These are phyloP conservation scores for Fonsecaea nubica DNA, from an alignment of 2,329 filamentous ascomycete species.

Conservation along the genomic window DNA sequence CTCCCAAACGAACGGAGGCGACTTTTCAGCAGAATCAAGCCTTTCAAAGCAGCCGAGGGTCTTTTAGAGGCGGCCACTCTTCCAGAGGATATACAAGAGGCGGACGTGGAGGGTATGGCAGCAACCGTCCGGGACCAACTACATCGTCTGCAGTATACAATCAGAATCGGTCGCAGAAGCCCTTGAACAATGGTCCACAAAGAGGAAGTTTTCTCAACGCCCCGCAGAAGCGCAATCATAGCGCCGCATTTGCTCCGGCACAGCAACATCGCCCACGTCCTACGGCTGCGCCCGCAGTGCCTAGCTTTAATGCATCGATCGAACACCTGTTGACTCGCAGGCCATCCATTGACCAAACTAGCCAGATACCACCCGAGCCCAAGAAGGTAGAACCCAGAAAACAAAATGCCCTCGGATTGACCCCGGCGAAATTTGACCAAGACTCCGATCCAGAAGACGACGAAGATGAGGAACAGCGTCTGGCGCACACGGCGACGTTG, in stretches of 20 bases:
- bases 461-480: slow-evolving; percentile 49
- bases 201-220: slow-evolving; percentile 18
- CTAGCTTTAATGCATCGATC: slow-evolving; percentile 39
- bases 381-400: slow-evolving; percentile 42
- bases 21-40: slow-evolving; percentile 14
- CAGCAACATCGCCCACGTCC: slow-evolving; percentile 30
- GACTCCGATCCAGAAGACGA: slow-evolving; percentile 55
- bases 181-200: slow-evolving; percentile 14
- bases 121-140: background rate
- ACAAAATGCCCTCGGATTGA: slow-evolving; percentile 56
- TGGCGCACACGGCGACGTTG: slow-evolving; percentile 41
- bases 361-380: slow-evolving; percentile 45
- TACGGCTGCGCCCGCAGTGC: slow-evolving; percentile 37
- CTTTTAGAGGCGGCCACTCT: slow-evolving; percentile 24
- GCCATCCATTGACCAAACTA: slow-evolving; percentile 19
- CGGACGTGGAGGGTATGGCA: slow-evolving; percentile 24
- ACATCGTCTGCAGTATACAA: background rate
- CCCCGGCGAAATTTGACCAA: slow-evolving; percentile 53
- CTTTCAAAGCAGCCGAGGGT: slow-evolving; percentile 28
- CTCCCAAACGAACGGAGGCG: slow-evolving; percentile 40
- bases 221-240: slow-evolving; percentile 38
- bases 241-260: slow-evolving; percentile 36
- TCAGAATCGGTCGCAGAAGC: slow-evolving; percentile 13
- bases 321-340: slow-evolving; percentile 35
- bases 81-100: slow-evolving; percentile 26